These are phyloP conservation scores for Mimosa pudica DNA, from an alignment of 306 rosid genomes.

Conservation along the genomic window DNA sequence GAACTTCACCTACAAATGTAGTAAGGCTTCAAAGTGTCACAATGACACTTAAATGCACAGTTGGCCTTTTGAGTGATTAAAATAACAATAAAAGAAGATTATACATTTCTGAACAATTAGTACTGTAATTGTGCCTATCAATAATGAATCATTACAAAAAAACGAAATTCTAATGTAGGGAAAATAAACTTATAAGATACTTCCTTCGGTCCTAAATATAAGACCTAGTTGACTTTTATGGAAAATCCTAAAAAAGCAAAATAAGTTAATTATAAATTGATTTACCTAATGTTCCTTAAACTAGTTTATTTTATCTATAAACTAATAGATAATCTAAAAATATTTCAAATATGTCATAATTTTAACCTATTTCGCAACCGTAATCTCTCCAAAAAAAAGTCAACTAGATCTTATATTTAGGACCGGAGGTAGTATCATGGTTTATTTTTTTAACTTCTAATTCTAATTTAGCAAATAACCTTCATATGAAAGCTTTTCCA, in stretches of 20 bases:
- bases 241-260: no score
- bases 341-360: no score
- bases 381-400: no score
- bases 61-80: conserved; percentile 8
- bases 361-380: no score
- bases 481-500: conserved; percentile 8
- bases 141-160: conserved; percentile 6
- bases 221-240: no score
- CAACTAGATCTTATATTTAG: no score
- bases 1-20: conserved; percentile 18
- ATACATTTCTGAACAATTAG: not conserved
- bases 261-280: no score
- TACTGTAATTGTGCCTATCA: conserved; percentile 8
- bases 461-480: conserved; percentile 2
- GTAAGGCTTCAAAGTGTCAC: conserved; percentile 17
- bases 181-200: not conserved
- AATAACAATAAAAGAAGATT: conserved; percentile 27
- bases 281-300: no score
- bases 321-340: no score
- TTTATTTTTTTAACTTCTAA: conserved; percentile 4
- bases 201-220: not conserved
- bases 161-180: not conserved
- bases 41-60: not conserved
- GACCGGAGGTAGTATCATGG: not conserved
- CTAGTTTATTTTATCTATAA: no score